Percentiles rank a stretch among this genome's conserved stretches.
phyloP scores from a whole-genome alignment of 2,329 filamentous ascomycete genomes.

The Hypoxylon sp. region DNA sequence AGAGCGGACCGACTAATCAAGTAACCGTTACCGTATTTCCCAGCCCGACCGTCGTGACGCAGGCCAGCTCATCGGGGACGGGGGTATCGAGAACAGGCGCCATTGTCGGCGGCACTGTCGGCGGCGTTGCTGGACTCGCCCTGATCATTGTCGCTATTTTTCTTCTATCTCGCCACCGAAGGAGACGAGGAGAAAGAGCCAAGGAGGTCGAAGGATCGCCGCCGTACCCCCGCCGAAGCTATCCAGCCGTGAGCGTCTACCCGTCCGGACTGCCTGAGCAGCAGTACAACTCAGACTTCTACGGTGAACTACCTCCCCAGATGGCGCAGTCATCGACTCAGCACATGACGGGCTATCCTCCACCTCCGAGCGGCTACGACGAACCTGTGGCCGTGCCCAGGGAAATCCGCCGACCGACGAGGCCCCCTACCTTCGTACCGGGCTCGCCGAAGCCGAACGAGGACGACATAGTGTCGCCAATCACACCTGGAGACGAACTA shows the following conservation, averaged over 20 bases:
- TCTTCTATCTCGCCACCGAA: slow-evolving; percentile 37
- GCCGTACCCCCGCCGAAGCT: slow-evolving; percentile 21
- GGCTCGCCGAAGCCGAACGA: slow-evolving; percentile 21
- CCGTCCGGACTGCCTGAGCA: slow-evolving; percentile 39
- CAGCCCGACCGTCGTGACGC: too few species aligned
- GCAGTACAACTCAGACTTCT: slow-evolving; percentile 42
- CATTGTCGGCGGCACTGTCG: slow-evolving; percentile 42
- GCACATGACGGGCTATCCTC: slow-evolving; percentile 25
- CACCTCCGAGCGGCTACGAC: slow-evolving; percentile 5
- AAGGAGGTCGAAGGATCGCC: slow-evolving; percentile 26
- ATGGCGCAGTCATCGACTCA: slow-evolving; percentile 34
- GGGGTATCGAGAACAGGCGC: slow-evolving; percentile 36
- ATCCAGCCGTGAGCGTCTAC: slow-evolving; percentile 35
- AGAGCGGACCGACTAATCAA: slow-evolving; percentile 18
- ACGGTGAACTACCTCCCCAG: slow-evolving; percentile 41
- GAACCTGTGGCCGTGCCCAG: slow-evolving; percentile 18
- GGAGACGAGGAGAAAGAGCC: slow-evolving; percentile 24
- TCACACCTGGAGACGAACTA: slow-evolving; percentile 22
- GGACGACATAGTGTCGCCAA: slow-evolving; percentile 34
- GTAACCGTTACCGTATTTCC: slow-evolving; percentile 36
- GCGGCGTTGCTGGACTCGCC: slow-evolving; percentile 40
- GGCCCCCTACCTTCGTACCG: slow-evolving; percentile 18
- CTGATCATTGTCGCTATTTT: slow-evolving; percentile 38
- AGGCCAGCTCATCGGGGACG: too few species aligned
- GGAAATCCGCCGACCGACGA: neutral